phyloP scores from a whole-genome alignment of 495 filamentous ascomycete species.

The Tetracladium setigerum region DNA sequence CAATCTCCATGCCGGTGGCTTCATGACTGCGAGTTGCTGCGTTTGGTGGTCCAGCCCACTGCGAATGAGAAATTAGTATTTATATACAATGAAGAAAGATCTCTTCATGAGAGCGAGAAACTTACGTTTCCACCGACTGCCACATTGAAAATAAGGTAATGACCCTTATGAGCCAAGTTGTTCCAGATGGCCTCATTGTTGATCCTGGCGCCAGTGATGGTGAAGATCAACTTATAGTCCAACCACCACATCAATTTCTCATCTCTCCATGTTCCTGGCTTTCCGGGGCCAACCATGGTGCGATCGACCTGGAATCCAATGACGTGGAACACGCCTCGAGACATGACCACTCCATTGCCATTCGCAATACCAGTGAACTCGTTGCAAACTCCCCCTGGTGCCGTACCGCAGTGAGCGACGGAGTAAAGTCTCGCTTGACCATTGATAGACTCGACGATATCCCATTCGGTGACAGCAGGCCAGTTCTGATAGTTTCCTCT shows the following conservation, averaged over 20 bases:
- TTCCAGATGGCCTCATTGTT: constrained; percentile 18
- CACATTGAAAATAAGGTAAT: constrained; percentile 24
- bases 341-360: constrained; percentile 6
- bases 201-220: constrained; percentile 16
- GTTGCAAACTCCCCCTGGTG: constrained; percentile 12
- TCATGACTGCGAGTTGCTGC: constrained; percentile 1
- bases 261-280: constrained; percentile 3
- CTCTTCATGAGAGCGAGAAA: constrained; percentile 8
- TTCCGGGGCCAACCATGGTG: not conserved
- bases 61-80: too few relatives aligned
- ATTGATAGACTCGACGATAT: constrained; percentile 20
- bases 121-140: constrained; percentile 20
- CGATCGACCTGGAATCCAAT: constrained; percentile 21
- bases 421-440: constrained; percentile 12
- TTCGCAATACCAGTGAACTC: constrained; percentile 19
- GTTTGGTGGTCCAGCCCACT: constrained; percentile 15
- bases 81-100: too few relatives aligned
- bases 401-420: constrained; percentile 17
- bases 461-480: constrained; percentile 22
- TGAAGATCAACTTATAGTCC: constrained; percentile 18
- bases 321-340: constrained; percentile 17
- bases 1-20: constrained; percentile 13
- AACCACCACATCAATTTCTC: constrained; percentile 23
- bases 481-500: constrained; percentile 16
- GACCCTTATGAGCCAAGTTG: constrained; percentile 18